These are phyloP conservation scores for Hirschfeldia incana DNA, from an alignment of 345 rosid species.

Conservation along the genomic window DNA sequence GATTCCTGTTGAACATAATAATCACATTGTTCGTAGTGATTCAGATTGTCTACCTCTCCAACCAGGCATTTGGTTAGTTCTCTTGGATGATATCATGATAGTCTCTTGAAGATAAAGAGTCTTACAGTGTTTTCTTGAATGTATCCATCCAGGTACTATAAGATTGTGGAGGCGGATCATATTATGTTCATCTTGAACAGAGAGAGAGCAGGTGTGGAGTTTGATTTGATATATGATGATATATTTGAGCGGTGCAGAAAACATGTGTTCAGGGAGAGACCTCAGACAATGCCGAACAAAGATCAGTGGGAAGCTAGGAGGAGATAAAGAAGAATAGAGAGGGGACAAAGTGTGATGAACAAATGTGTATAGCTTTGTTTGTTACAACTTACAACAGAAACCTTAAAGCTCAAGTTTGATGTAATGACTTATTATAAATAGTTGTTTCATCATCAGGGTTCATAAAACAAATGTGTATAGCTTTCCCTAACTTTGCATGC, in stretches of 20 bases:
- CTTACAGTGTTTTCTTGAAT: not conserved
- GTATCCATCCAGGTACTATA: constrained; percentile 70
- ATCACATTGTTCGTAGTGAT: constrained; percentile 50
- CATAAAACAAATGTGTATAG: too few species aligned
- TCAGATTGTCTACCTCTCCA: constrained; percentile 63
- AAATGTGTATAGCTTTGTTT: constrained; percentile 24
- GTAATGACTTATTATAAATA: not conserved
- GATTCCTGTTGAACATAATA: constrained; percentile 73
- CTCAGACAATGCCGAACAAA: constrained; percentile 59
- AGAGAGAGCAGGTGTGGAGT: constrained; percentile 92
- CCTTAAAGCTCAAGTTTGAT: not conserved
- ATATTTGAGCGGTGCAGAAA: constrained; percentile 92
- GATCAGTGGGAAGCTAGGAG: constrained; percentile 21
- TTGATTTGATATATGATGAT: constrained; percentile 82
- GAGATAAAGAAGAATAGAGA: not conserved
- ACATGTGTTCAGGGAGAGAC: constrained; percentile 65
- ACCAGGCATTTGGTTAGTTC: constrained; percentile 88
- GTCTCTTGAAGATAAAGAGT: not conserved
- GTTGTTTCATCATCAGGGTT: too few species aligned
- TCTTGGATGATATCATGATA: not conserved
- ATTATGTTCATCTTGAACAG: constrained; percentile 68
- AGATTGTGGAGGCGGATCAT: constrained; percentile 89
- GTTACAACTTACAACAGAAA: not conserved
- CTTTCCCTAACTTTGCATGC: too few species aligned
- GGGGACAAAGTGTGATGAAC: not conserved